Percentiles rank a stretch among this genome's conserved stretches.
Evolutionary conservation across 176 grass and related monocot species (phyloP).

Genomic region (Avena sativa): DNA sequence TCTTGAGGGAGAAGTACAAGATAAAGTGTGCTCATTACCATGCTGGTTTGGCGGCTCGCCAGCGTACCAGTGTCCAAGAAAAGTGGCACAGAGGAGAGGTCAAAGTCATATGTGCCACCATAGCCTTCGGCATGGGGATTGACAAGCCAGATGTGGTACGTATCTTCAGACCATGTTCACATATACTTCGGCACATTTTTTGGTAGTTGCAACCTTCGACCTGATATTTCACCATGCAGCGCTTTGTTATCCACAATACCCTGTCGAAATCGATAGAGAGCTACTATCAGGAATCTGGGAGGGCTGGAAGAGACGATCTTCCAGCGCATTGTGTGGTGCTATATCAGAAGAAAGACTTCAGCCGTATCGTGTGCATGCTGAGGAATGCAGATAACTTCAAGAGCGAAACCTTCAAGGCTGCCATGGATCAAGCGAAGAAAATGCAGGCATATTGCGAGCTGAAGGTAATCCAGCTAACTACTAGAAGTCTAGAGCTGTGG

Average conservation of each 20-base stretch:
- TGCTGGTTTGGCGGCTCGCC: conserved; percentile 69
- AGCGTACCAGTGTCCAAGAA: conserved; percentile 69
- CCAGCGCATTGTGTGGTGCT: conserved; percentile 65
- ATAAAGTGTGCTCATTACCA: conserved; percentile 81
- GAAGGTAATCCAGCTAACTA: conserved; percentile 61
- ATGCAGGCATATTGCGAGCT: conserved; percentile 90
- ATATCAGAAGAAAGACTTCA: conserved; percentile 92
- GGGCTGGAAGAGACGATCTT: conserved; percentile 81
- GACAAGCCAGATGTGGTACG: conserved; percentile 92
- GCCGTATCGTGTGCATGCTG: conserved; percentile 86
- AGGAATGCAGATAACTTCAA: conserved; percentile 58
- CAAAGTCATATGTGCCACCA: conserved; percentile 85
- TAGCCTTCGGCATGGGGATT: conserved; percentile 98
- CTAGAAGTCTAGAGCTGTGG: background rate
- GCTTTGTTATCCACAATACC: conserved; percentile 91
- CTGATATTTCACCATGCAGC: conserved; percentile 49
- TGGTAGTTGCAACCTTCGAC: background rate
- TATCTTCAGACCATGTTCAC: conserved; percentile 4
- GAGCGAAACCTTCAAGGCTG: conserved; percentile 65
- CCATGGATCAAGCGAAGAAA: conserved; percentile 94
- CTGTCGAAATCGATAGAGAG: conserved; percentile 96
- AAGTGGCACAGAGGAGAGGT: conserved; percentile 91
- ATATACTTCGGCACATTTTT: background rate
- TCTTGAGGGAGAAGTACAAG: conserved; percentile 80
- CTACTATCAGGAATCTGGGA: conserved; percentile 95